Evolutionary conservation across 2,329 filamentous ascomycete genomes (phyloP).

Genomic region (Aciculosporium take): DNA sequence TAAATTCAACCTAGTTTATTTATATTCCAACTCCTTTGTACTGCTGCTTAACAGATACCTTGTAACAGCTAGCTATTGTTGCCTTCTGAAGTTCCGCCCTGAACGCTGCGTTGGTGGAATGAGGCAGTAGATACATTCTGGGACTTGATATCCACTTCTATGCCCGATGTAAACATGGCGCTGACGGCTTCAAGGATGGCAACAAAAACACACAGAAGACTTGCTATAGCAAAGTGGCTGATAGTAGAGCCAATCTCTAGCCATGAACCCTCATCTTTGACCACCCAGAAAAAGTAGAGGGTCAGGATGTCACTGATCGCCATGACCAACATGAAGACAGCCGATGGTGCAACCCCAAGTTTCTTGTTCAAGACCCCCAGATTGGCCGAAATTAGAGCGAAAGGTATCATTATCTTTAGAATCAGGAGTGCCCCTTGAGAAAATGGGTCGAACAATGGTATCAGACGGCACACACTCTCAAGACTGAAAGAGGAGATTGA

Average conservation of each 20-base stretch:
- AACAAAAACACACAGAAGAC: constrained; percentile 78
- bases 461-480: constrained; percentile 73
- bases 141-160: constrained; percentile 34
- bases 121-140: neutral
- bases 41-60: no score
- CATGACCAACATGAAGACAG: constrained; percentile 90
- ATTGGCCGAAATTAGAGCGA: constrained; percentile 82
- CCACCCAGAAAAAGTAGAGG: constrained; percentile 94
- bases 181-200: constrained; percentile 75
- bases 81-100: no score
- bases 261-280: constrained; percentile 93
- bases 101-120: no score
- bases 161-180: constrained; percentile 65
- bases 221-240: constrained; percentile 88
- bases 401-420: constrained; percentile 84
- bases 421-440: constrained; percentile 76
- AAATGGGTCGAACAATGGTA: constrained; percentile 90
- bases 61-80: no score
- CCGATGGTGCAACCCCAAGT: constrained; percentile 71
- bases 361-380: constrained; percentile 82
- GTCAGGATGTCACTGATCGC: constrained; percentile 82
- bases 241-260: constrained; percentile 95
- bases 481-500: constrained; percentile 88
- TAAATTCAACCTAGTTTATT: no score
- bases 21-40: no score